A percentile compares a stretch with the other conserved stretches of the same genome.
These are phyloP conservation scores for Endothia cerciana DNA, from an alignment of 2,329 filamentous ascomycete species.

Conservation along the genomic window DNA sequence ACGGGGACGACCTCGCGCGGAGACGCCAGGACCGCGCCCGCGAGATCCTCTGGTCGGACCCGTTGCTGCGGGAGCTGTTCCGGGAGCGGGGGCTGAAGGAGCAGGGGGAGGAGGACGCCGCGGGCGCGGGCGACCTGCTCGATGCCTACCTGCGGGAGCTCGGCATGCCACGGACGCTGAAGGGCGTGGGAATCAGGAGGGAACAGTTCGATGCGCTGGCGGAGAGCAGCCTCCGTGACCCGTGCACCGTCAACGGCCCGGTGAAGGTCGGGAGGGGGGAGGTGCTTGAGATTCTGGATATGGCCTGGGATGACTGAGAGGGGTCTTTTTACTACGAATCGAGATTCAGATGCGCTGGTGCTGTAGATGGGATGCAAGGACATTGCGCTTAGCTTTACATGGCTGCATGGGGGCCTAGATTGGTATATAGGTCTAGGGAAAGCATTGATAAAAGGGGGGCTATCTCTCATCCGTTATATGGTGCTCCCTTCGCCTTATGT, in stretches of 20 bases:
- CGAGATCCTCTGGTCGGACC: constrained; percentile 44
- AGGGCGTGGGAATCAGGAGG: constrained; percentile 52
- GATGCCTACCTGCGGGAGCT: constrained; percentile 54
- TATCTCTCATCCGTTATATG: not conserved
- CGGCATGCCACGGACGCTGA: constrained; percentile 57
- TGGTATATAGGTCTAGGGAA: not conserved
- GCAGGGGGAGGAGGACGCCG: constrained; percentile 30
- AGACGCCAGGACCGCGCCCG: constrained; percentile 46
- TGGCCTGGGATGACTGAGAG: constrained; percentile 31
- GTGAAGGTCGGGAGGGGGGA: constrained; percentile 52
- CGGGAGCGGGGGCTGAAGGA: constrained; percentile 26
- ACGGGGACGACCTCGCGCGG: constrained; percentile 40
- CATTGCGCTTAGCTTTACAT: not conserved
- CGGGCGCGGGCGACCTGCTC: constrained; percentile 56
- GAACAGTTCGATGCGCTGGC: constrained; percentile 54
- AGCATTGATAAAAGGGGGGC: not conserved
- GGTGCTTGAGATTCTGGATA: constrained; percentile 56
- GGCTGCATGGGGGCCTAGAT: not conserved
- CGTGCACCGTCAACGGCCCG: constrained; percentile 55
- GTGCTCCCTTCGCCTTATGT: not conserved
- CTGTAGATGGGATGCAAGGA: not conserved
- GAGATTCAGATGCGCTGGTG: not conserved
- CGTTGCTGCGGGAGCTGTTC: constrained; percentile 38
- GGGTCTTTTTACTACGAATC: not conserved
- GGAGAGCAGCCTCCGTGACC: constrained; percentile 52